Conservation (phyloP, 441 rosid genomes). For the Bruguiera hainesii region DNA sequence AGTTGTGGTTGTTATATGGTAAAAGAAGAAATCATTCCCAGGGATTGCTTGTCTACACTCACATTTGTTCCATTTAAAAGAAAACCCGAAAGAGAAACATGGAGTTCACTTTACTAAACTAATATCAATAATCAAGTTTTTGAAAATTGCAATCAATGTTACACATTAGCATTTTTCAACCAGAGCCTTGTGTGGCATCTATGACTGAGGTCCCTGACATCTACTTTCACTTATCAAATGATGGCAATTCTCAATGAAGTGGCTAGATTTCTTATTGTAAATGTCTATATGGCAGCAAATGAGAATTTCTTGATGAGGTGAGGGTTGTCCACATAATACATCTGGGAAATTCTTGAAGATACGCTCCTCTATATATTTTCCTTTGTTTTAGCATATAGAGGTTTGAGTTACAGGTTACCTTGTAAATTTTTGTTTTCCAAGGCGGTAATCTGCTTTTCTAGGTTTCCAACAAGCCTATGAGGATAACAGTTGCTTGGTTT, state of each 20-base stretch:
- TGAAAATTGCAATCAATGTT: background rate
- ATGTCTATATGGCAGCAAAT: no score
- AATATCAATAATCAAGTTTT: no score
- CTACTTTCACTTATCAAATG: background rate
- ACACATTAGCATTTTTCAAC: background rate
- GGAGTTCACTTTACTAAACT: no score
- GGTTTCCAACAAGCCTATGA: background rate
- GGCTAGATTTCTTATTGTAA: no score
- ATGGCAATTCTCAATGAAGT: background rate
- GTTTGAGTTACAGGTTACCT: background rate
- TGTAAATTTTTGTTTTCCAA: conserved; percentile 3
- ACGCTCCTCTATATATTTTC: background rate
- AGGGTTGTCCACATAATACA: background rate
- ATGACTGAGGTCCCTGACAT: background rate
- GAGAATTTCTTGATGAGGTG: no score
- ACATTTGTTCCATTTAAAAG: no score
- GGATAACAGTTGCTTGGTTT: background rate
- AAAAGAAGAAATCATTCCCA: no score
- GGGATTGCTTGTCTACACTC: no score
- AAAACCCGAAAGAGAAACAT: no score
- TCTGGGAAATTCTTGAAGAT: background rate
- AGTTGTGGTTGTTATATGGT: no score
- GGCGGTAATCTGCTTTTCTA: background rate
- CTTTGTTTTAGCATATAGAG: background rate
- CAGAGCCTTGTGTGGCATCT: no score